Evolutionary conservation across 148 eudicot genomes (phyloP), one percentile per base, ranked within the genome.

Genomic region (Spergularia marina): DNA sequence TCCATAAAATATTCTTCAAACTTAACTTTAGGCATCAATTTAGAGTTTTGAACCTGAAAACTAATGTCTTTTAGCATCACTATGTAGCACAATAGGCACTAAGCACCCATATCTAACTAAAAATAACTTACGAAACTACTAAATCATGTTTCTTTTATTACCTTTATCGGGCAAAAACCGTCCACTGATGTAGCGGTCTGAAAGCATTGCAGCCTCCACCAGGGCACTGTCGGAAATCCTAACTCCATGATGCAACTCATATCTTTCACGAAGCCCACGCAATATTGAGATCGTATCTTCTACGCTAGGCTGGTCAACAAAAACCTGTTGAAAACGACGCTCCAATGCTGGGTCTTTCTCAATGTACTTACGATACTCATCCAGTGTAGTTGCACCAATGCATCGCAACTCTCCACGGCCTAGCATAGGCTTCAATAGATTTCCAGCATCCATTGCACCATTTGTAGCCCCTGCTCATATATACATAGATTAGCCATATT

Each of bases 381-480:
- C 97, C 62, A 95, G 84, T 6, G 99, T 95, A 10, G 99, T 95
- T 76, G 99, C 99, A 77, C 99, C 99, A 68, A 95, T 95, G 81
- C 99, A 95, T 63, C 99, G 86, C 77, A 95, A 80, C 80, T 92
- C 97, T 77, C 99, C 99, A 76, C 99, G 97, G 52, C 97, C 99
- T 68, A 95, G 91, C 99, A 95, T 95, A 47, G 99, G 99, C 83
- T 95, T 95, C 80, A 95, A 86, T 66, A 95, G 91, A 87, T 95
- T 95, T 59, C 97, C 94, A 75, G 99, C 99, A 88, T 95, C 99
- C 97, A 95, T 90, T 58, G 99, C 97, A 76, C 99, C 99, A 85
- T 82, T 91, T 62, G 97, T 91, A 70, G 98, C 98, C 82, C 98
- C 98, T 94, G 82, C 64, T 78, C 53, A 36, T 70, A 51, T 70